Base-by-base conservation (phyloP, 163 green algal species). In the Scenedesmus sp. region DNA sequence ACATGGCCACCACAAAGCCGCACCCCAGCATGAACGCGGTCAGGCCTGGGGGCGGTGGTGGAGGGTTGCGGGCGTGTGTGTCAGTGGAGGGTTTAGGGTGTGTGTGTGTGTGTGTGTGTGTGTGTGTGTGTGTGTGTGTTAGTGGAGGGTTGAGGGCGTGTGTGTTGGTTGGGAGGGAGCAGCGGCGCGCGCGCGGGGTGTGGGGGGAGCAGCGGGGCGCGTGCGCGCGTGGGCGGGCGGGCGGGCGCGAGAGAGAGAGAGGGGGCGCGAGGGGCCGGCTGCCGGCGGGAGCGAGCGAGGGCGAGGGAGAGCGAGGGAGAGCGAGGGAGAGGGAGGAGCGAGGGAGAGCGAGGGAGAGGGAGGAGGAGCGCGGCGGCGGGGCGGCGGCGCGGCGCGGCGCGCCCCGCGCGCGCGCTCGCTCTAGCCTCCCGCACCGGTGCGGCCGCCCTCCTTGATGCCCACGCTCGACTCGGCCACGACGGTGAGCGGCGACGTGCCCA, bases 401-500 rank as follows among this genome's bases (percentile, higher is more conserved):
- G 39, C 39, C 39, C 6, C 39, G 39, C 39, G 39, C 39, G 7
- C 39, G 39, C 7, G 39, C 39, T 47, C 7, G 22, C 50, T 58
- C 14, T 17, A 58, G 50, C 22, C 50, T 29, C 7, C 18, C 64
- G 10, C 17, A 60, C 64, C 93, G 0, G 93, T 96, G 65, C 89
- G 84, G 1, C 90, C 93, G 31, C 93, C 93, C 71, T 96, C 93
- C 15, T 88, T 76, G 75, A 97, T 94, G 42, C 92, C 93, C 28
- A 75, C 74, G 14, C 56, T 70, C 11, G 69, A 82, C 77, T 87
- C 84, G 24, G 83, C 75, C 65, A 88, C 86, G 2, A 85, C 73
- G 13, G 83, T 88, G 2, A 89, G 70, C 0, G 89, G 89, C 14
- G 87, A 91, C 22, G 86, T 96, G 71, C 93, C 93, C 84, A 97